Evolutionary conservation across 306 rosid species (phyloP), one percentile per base, ranked within the genome.

Genomic region (Cercis canadensis): DNA sequence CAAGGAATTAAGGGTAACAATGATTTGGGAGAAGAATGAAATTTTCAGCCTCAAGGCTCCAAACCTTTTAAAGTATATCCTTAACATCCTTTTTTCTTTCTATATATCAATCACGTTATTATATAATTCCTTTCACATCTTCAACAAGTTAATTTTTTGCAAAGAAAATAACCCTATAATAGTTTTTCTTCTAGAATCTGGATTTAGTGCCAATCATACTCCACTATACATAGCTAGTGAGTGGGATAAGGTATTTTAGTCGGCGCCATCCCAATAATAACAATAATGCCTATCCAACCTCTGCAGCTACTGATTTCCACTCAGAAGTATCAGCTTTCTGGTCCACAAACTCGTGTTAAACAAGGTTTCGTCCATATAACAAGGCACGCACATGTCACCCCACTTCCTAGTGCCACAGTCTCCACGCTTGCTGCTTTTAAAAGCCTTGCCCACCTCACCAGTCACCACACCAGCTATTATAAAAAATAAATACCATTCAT

Each of bases 401-500:
- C 76, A 84, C 79, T 80, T 68, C 62, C 33, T 36, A 47, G 60
- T 64, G 82, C 64, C 63, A 39, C 37, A 58, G 2, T 8, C 18
- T 0, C 34, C 73, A 59, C 52, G 74, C 75, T 31, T 65, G 51
- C 16, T 21, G 44, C 73, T 65, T 77, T 79, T 67, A 24, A 32
- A 75, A 17, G 5, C 62, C 69, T 43, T 67, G 11, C 59, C 71
- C 17, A 62, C 79, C 70, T 49, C 55, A 8, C 63, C 50, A 24
- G 29, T 24, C 29, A 24, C 29, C 2, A 24, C 29, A 24, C 3
- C 29, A 24, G 29, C 29, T 24, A 24, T 24, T 24, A 24, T 78
- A 65, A 16, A 14, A 69, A 74, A 84, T 67, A 78, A 56, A 84
- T 74, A 74, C 12, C 77, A 67, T 50, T 45, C 83, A 63, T 55